Conservation (phyloP, 2,329 filamentous ascomycete species). For the Aureobasidium sp. region DNA sequence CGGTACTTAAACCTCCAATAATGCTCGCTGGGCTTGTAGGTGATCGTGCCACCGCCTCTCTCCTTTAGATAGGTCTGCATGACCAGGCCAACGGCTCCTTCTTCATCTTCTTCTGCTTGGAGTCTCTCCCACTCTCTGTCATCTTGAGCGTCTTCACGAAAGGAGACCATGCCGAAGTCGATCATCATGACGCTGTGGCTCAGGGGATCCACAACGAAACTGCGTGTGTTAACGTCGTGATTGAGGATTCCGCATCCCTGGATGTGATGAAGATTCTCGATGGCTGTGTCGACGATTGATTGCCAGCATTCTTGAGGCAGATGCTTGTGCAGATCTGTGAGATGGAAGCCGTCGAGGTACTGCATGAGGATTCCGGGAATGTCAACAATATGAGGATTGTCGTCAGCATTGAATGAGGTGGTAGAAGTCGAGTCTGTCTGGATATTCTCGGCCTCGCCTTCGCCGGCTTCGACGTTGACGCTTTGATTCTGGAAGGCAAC, state of each 20-base stretch:
- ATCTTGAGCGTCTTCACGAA: neutral
- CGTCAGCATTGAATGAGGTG: neutral
- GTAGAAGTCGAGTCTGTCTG: neutral
- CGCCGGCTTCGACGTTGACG: neutral
- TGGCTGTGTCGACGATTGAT: neutral
- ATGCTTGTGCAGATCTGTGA: neutral
- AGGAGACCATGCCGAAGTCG: neutral
- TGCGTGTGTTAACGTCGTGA: neutral
- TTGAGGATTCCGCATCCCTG: neutral
- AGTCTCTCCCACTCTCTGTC: neutral
- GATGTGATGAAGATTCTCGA: neutral
- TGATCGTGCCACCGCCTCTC: too few relatives aligned
- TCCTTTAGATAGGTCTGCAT: neutral
- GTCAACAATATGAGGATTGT: neutral
- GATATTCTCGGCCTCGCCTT: neutral
- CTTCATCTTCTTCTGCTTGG: neutral
- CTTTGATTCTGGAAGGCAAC: neutral
- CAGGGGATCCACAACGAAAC: neutral
- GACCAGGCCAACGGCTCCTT: neutral
- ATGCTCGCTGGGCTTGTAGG: neutral
- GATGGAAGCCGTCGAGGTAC: neutral
- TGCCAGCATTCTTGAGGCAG: neutral
- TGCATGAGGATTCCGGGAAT: neutral
- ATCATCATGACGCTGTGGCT: conserved; percentile 2
- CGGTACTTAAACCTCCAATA: neutral